Evolutionary conservation across 2,329 filamentous ascomycete genomes (phyloP).

Genomic region (Pseudocercospora macadamiae): DNA sequence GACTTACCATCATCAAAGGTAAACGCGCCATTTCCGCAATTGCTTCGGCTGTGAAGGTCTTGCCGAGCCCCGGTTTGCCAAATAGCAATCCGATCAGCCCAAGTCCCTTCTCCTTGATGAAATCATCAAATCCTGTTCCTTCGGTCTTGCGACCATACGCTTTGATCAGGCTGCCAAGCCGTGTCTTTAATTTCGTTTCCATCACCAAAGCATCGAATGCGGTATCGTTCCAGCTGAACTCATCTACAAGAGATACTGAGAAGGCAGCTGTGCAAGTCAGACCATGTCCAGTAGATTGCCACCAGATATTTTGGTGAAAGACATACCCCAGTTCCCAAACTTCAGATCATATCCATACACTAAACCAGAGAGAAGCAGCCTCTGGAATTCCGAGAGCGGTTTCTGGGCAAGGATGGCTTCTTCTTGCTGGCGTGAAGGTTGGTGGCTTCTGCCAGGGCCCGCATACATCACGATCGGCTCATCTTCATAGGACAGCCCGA

Average conservation of each 20-base stretch:
- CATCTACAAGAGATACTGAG: background rate
- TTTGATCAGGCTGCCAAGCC: background rate
- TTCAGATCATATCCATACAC: background rate
- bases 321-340: background rate
- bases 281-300: background rate
- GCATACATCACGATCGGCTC: no score
- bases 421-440: background rate
- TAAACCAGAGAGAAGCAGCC: background rate
- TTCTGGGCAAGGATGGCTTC: background rate
- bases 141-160: background rate
- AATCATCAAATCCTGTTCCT: constrained; percentile 8
- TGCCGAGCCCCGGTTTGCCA: constrained; percentile 31
- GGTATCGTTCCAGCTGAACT: background rate
- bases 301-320: background rate
- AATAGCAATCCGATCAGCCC: constrained; percentile 14
- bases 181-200: background rate
- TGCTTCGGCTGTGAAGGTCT: constrained; percentile 21
- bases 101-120: constrained; percentile 8
- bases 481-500: background rate
- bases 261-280: constrained; percentile 4
- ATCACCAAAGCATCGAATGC: constrained; percentile 9
- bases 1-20: background rate
- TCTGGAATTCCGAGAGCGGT: background rate
- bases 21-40: constrained; percentile 14
- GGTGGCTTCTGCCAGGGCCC: background rate